A percentile compares a stretch with the other conserved stretches of the same genome.
These are phyloP conservation scores for Daldinia bambusicola DNA, from an alignment of 495 filamentous ascomycete species.

Conservation along the genomic window DNA sequence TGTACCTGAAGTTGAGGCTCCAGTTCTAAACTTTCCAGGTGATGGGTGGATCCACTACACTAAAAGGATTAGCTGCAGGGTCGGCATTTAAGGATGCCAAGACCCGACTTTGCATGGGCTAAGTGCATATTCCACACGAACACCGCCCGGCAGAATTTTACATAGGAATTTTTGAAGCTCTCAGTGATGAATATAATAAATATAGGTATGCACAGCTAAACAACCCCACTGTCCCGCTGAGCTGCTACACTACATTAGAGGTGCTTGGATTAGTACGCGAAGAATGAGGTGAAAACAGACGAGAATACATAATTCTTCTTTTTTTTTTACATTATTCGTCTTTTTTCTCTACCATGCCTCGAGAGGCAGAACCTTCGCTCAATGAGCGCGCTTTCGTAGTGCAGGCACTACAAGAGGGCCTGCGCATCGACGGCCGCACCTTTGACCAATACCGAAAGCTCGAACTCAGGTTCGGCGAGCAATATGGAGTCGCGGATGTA, in stretches of 20 bases:
- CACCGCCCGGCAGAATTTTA: conserved; percentile 50
- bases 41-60: conserved; percentile 3
- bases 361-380: conserved; percentile 84
- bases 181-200: conserved; percentile 17
- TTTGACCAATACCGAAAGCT: conserved; percentile 81
- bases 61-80: conserved; percentile 7
- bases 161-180: conserved; percentile 31
- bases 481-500: conserved; percentile 91
- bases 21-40: neutral
- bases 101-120: conserved; percentile 37
- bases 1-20: conserved; percentile 17
- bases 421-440: conserved; percentile 83
- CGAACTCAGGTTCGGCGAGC: conserved; percentile 83
- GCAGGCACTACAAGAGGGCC: conserved; percentile 76
- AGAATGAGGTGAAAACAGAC: conserved; percentile 30
- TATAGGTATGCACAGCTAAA: neutral
- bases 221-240: conserved; percentile 42
- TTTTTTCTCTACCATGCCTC: conserved; percentile 71
- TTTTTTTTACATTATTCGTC: conserved; percentile 4
- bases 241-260: conserved; percentile 25
- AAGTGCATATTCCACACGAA: conserved; percentile 8
- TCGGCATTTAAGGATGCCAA: conserved; percentile 29
- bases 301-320: conserved; percentile 11
- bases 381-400: conserved; percentile 81
- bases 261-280: conserved; percentile 15